Conservation (phyloP, 2,329 filamentous ascomycete species). For the Harringtonia lauricola region DNA sequence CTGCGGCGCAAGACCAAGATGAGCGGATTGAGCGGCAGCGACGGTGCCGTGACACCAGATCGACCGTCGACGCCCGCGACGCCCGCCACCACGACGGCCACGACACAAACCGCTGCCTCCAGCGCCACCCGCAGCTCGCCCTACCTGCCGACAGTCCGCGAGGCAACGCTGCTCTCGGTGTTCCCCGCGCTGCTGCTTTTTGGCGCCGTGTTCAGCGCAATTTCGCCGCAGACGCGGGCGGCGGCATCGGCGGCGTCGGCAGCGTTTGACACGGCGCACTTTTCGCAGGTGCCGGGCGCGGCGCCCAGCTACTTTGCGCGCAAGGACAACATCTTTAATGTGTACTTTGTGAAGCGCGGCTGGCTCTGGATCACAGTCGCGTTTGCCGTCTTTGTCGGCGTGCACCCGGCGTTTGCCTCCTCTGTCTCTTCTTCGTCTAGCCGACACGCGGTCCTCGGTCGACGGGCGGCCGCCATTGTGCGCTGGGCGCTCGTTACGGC, state of each 20-base stretch:
- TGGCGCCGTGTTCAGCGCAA: constrained; percentile 67
- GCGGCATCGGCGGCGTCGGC: constrained; percentile 41
- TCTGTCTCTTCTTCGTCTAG: not conserved
- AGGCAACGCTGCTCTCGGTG: constrained; percentile 50
- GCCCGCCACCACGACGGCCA: not conserved
- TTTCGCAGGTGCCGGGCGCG: constrained; percentile 19
- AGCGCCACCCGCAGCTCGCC: constrained; percentile 33
- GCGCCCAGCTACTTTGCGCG: constrained; percentile 84
- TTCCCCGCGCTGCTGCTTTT: constrained; percentile 73
- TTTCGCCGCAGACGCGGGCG: constrained; percentile 61
- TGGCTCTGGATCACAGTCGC: constrained; percentile 84
- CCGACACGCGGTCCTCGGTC: constrained; percentile 11
- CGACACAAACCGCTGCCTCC: constrained; percentile 7
- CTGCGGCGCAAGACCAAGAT: constrained; percentile 8
- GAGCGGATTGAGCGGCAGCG: not conserved
- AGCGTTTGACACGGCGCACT: constrained; percentile 21
- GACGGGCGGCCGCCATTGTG: constrained; percentile 38
- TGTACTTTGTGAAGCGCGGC: constrained; percentile 87
- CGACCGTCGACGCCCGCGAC: not conserved
- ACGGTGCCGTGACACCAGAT: not conserved
- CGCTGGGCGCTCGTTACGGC: constrained; percentile 64
- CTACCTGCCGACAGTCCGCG: constrained; percentile 58
- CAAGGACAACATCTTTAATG: constrained; percentile 87
- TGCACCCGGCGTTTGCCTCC: constrained; percentile 44
- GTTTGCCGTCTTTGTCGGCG: constrained; percentile 58